Base-by-base conservation (phyloP, 441 rosid genomes). In the Arabidopsis hybrid region DNA sequence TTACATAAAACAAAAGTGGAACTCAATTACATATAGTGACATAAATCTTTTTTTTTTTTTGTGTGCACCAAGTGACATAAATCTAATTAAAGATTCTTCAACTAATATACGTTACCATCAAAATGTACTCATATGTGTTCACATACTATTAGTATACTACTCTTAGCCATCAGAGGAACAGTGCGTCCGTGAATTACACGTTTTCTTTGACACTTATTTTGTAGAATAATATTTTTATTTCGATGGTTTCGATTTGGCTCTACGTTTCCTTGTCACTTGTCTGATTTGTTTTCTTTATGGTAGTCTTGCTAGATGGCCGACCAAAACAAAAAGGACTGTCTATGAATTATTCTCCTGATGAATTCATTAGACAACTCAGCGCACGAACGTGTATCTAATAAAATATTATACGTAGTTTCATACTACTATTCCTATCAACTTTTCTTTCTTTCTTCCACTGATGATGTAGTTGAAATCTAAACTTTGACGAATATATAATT, bases 111-210 rank as follows among this genome's bases (percentile, higher is more conserved):
- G 53, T 60, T 4, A 60, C 9, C 46, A 52, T 50, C 34, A 68
- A 42, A 12, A 18, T 14, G 36, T 38, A 36, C 29, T 46, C 4
- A 58, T 65, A 26, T 34, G 55, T 53, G 31, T 17, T 35, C 51
- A 69, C 50, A 34, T 62, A 13, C 39, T 32, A 13, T 21, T 55
- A 21, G 9, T 8, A 29, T 59, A 31, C n/a, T n/a, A n/a, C 5
- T 67, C 17, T 74, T 63, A 76, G 80, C 76, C 80, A 51, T 34
- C 68, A 71, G 11, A 65, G 29, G 58, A 71, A 77, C 68, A 65
- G 72, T 65, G 57, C 14, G 29, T 58, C 21, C 76, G 72, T 77
- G 68, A 42, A 43, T 42, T 65, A 49, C 68, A 77, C 80, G 80
- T 71, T 71, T 63, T 40, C 45, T 65, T 47, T 55, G 35, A 55